phyloP scores from a whole-genome alignment of 768 basidiomycete species.

The Suillus occidentalis region DNA sequence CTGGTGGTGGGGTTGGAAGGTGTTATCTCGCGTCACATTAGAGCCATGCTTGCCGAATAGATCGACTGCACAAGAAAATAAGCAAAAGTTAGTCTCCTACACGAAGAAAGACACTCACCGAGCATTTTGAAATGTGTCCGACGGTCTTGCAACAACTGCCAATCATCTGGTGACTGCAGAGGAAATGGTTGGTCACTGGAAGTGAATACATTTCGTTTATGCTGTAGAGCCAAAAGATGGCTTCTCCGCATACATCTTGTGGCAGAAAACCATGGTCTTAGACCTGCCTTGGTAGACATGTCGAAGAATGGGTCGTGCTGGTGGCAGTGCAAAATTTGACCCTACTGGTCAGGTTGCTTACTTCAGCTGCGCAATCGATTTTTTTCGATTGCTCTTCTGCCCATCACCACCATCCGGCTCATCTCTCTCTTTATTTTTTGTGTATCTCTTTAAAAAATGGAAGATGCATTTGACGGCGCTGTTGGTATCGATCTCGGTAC shows the following conservation, averaged over 20 bases:
- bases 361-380: slow-evolving; percentile 49
- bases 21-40: slow-evolving; percentile 61
- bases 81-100: slow-evolving; percentile 12
- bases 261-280: slow-evolving; percentile 23
- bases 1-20: slow-evolving; percentile 71
- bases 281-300: slow-evolving; percentile 27
- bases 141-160: slow-evolving; percentile 60
- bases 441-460: slow-evolving; percentile 59
- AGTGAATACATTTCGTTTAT: not conserved
- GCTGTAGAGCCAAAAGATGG: not conserved
- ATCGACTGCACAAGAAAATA: slow-evolving; percentile 44
- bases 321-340: slow-evolving; percentile 35
- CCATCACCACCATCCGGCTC: slow-evolving; percentile 36
- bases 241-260: slow-evolving; percentile 23
- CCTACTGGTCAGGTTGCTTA: slow-evolving; percentile 39
- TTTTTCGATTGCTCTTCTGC: slow-evolving; percentile 37
- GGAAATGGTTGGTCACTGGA: slow-evolving; percentile 17
- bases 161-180: slow-evolving; percentile 57
- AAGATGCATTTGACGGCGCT: slow-evolving; percentile 94
- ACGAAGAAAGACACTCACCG: slow-evolving; percentile 41
- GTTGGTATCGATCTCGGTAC: slow-evolving; percentile 97
- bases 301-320: slow-evolving; percentile 11
- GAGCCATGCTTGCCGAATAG: slow-evolving; percentile 76
- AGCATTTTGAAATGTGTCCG: slow-evolving; percentile 57
- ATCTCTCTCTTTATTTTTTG: slow-evolving; percentile 28